Base-by-base conservation (phyloP, 2,329 filamentous ascomycete genomes). In the Rutstroemia sp. region DNA sequence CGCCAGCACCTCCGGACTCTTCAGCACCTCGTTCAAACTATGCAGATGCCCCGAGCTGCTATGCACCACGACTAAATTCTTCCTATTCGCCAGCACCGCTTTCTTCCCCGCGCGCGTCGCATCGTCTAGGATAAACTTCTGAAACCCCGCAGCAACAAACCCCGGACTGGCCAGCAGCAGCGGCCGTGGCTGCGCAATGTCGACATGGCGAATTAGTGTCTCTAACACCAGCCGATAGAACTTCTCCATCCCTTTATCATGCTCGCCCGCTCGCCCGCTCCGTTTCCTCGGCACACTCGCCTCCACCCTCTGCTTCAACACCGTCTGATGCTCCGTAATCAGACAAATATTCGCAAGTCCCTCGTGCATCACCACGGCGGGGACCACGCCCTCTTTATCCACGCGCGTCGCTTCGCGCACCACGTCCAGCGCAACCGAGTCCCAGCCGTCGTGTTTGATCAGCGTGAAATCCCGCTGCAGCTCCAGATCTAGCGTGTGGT, bases 281-380 rank as follows among this genome's bases (percentile, higher is more conserved):
- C 86, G 77, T 73, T 92, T 88, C 71, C 83, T 80, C 38, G 86
- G 82, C 52, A 90, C 79, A 25, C 78, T 72, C 61, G 80, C 78
- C 71, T 91, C 86, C 34, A 94, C 75, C 27, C 79, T 74, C 66
- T 88, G 83, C 63, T 88, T 86, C 56, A 91, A 72, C 27, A 92
- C 79, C 3, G 88, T 92, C 64, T 90, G 87, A 70, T 87, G 85
- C 67, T 90, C 85, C 2, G 87, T 92, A 55, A 94, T 87, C 21
- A 92, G 78, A 71, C 88, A 92, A 61, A 94, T 88, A 70, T 92
- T 90, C 57, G 90, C 88, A 16, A 88, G 72, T 16, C 88, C 88
- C 66, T 97, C 92, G 66, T 95, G 89, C 87, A 99, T 92, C 23
- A 97, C 88, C 0, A 97, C 86, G 0, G 94, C 92, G 55, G 91